Conservation (phyloP, 768 basidiomycete species). For the Phlebiopsis gigantea region DNA sequence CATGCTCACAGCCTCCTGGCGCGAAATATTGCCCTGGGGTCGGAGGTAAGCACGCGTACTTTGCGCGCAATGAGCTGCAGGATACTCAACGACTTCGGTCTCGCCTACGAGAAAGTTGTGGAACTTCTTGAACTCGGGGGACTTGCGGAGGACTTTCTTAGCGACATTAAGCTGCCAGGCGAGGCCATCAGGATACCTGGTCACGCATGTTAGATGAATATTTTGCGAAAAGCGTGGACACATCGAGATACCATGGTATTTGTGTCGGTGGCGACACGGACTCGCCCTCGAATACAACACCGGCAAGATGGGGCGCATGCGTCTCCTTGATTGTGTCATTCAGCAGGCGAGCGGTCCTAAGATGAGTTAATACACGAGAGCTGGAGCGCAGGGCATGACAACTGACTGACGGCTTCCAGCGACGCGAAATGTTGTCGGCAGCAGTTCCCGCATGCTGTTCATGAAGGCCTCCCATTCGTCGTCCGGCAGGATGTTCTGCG, state of each 20-base stretch:
- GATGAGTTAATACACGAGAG: slow-evolving; percentile 4
- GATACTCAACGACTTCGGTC: slow-evolving; percentile 75
- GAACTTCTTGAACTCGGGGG: slow-evolving; percentile 88
- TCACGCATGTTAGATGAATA: background rate
- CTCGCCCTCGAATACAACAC: slow-evolving; percentile 73
- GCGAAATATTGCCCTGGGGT: slow-evolving; percentile 85
- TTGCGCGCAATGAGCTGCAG: slow-evolving; percentile 23
- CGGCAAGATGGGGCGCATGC: slow-evolving; percentile 72
- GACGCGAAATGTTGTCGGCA: slow-evolving; percentile 94
- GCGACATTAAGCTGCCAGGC: slow-evolving; percentile 96
- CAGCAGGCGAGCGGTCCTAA: slow-evolving; percentile 63
- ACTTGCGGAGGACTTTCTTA: slow-evolving; percentile 83
- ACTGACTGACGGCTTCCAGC: slow-evolving; percentile 78
- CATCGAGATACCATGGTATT: slow-evolving; percentile 66
- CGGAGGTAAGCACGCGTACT: background rate
- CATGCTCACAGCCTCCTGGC: slow-evolving; percentile 99
- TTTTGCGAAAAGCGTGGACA: background rate
- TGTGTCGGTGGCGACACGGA: slow-evolving; percentile 73
- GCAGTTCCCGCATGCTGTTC: slow-evolving; percentile 54
- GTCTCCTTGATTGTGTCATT: slow-evolving; percentile 72
- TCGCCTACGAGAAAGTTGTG: slow-evolving; percentile 96
- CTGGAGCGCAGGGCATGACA: slow-evolving; percentile 16
- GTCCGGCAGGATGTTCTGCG: slow-evolving; percentile 70
- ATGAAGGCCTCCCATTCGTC: slow-evolving; percentile 79
- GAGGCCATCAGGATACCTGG: slow-evolving; percentile 89